phyloP scores from a whole-genome alignment of 2,329 filamentous ascomycete species.

The Exophiala calicioides region DNA sequence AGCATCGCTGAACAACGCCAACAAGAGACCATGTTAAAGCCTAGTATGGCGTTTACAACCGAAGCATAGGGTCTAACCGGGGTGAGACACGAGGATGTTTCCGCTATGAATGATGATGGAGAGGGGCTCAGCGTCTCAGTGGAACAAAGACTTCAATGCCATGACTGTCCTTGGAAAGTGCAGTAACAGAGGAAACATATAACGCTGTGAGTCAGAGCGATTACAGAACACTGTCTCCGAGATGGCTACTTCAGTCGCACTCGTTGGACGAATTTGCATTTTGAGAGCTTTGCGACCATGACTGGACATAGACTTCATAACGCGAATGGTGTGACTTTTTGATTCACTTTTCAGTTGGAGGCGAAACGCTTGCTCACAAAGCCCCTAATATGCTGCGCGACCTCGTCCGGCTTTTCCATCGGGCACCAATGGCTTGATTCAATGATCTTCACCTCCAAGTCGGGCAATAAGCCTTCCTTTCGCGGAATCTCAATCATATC shows the following conservation, averaged over 20 bases:
- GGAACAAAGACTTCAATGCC: too few species aligned
- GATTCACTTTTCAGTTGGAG: too few species aligned
- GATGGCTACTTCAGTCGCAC: too few species aligned
- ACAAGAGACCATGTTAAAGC: slow-evolving; percentile 48
- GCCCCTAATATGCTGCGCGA: slow-evolving; percentile 3
- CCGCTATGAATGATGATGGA: slow-evolving; percentile 57
- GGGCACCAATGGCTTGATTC: slow-evolving; percentile 7
- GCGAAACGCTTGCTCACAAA: slow-evolving; percentile 5
- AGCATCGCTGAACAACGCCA: slow-evolving; percentile 67
- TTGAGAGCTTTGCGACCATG: too few species aligned
- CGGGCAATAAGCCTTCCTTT: slow-evolving; percentile 1
- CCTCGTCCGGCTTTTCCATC: slow-evolving; percentile 12
- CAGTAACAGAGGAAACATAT: too few species aligned
- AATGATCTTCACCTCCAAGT: neutral
- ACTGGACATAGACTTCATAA: too few species aligned
- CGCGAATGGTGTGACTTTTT: too few species aligned
- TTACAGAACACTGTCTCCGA: too few species aligned
- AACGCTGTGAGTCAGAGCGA: too few species aligned
- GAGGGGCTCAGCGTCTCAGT: slow-evolving; percentile 57
- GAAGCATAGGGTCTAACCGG: slow-evolving; percentile 68
- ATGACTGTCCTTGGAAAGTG: too few species aligned
- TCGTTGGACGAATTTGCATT: too few species aligned
- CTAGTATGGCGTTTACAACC: slow-evolving; percentile 65
- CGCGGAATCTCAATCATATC: slow-evolving; percentile 1
- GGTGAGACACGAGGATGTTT: slow-evolving; percentile 63